Evolutionary conservation across 1,284 basidiomycete genomes (phyloP).

Genomic region (Sanguinoderma infundibulare): DNA sequence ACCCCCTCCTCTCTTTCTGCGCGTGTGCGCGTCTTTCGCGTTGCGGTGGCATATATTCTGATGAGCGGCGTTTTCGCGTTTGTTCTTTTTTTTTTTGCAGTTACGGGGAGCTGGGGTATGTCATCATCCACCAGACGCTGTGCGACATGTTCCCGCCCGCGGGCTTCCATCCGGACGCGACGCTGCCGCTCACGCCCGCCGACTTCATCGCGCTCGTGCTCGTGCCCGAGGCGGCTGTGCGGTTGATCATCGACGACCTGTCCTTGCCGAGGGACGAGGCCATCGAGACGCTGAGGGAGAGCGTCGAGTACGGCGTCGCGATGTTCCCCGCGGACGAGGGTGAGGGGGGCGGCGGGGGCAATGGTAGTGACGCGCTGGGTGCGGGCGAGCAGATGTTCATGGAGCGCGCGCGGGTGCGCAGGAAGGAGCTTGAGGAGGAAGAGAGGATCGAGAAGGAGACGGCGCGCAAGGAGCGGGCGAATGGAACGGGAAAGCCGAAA

Average conservation of each 20-base stretch:
- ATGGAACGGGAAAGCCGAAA: conserved; percentile 4
- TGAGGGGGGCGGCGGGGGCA: conserved; percentile 22
- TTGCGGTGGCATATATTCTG: conserved; percentile 7
- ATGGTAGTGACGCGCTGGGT: conserved; percentile 1
- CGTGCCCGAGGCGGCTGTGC: conserved; percentile 75
- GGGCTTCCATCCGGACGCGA: conserved; percentile 52
- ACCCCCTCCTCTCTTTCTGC: background rate
- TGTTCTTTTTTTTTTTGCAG: conserved; percentile 40
- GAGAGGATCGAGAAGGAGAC: conserved; percentile 40
- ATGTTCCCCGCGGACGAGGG: conserved; percentile 68
- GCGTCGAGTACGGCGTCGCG: conserved; percentile 73
- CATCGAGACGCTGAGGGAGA: conserved; percentile 67
- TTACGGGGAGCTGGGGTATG: conserved; percentile 79
- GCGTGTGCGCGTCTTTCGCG: no score
- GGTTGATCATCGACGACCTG: conserved; percentile 74
- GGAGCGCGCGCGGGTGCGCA: conserved; percentile 63
- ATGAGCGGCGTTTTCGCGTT: no score
- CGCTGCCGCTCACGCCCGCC: conserved; percentile 64
- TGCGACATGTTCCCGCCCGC: conserved; percentile 73
- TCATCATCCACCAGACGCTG: conserved; percentile 77
- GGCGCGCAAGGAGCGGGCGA: conserved; percentile 9
- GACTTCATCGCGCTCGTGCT: conserved; percentile 77
- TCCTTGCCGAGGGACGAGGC: conserved; percentile 49
- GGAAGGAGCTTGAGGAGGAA: conserved; percentile 65
- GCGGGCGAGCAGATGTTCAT: conserved; percentile 54